Evolutionary conservation across 495 filamentous ascomycete genomes (phyloP), one percentile per base, ranked within the genome.

Genomic region (Aspergillus asperescens): DNA sequence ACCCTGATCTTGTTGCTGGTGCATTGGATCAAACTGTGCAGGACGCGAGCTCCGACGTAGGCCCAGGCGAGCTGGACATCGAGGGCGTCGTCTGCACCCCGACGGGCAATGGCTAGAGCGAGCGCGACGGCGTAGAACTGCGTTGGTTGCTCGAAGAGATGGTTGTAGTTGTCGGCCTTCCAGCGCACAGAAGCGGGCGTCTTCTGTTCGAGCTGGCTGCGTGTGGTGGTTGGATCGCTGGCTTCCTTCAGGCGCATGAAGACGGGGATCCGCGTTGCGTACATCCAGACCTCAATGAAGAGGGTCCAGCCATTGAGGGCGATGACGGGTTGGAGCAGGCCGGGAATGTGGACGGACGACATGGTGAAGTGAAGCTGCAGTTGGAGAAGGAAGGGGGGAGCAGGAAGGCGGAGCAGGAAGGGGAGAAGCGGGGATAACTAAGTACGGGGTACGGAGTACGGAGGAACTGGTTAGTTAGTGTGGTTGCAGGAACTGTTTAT

Each of bases 251-350:
- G 24, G 13, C 35, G 44, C 8, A 27, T 23, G 56, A 58, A 43
- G 15, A 46, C 51, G 6, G 62, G 59, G 28, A 62, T 62, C 4
- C 49, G 51, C 0, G 50, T 55, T 2, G 48, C 37, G 44, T 59
- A 65, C 58, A 65, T 60, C 62, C 60, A 62, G 39, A 49, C 37
- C 48, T 65, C 62, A 43, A 62, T 57, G 16, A 52, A 42, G 40
- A 65, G 42, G 8, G 57, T 61, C 62, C 62, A 65, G 19, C 27
- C 57, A 45, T 59, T 62, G 27, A 65, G 62, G 48, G 55, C 55
- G 39, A 60, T 41, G 18, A 62, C 35, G 42, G 63, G 59, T 69
- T 72, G 28, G 61, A 69, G 57, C 65, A 52, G 43, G 44, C 50
- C 54, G 4, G 59, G 57, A 27, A 56, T 47, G 24, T 28, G 23